Evolutionary conservation across 495 filamentous ascomycete species (phyloP), one percentile per base, ranked within the genome.

Genomic region (Ramalina peruviana): DNA sequence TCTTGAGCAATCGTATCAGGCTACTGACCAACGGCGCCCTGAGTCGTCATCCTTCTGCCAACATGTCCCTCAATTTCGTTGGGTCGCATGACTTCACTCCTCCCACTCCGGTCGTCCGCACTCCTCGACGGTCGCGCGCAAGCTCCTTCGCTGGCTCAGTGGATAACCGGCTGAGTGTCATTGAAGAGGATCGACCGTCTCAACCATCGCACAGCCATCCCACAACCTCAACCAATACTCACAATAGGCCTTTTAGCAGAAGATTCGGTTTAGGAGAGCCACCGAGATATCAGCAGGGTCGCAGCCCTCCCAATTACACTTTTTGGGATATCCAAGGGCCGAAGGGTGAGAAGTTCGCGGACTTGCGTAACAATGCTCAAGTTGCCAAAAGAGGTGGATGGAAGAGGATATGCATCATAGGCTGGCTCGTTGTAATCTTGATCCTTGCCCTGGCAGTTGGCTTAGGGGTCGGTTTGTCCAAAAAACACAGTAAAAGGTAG

Each of bases 371-470:
- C 7, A 58, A 58, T 21, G 49, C 60, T 17, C 53, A 58, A 20
- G 52, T 60, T 13, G 55, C 55, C 16, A 40, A 48, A 44, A 51
- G 67, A 51, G 68, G 67, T 1, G 68, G 70, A 1, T 74, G 68
- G 72, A 66, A 58, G 43, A 55, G 63, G 36, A 48, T 68, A 23
- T 46, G 51, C 19, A 5, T 70, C 16, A 48, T 64, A 23, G 42
- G 48, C 0, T 16, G 66, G 11, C 21, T 72, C 9, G 1, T 67
- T 5, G 21, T 66, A 1, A 55, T 62, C 9, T 45, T 64, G 37
- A 50, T 67, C 12, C 59, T 74, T 0, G 72, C 67, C 3, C 48
- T 75, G 36, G 55, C 60, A 0, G 63, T 71, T 5, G 72, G 72
- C 10, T 49, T 75, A 15, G 64, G 61, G 4, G 43, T 73, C 16